Conservation (phyloP, 305 asterid species). For the Solanum hybrid region DNA sequence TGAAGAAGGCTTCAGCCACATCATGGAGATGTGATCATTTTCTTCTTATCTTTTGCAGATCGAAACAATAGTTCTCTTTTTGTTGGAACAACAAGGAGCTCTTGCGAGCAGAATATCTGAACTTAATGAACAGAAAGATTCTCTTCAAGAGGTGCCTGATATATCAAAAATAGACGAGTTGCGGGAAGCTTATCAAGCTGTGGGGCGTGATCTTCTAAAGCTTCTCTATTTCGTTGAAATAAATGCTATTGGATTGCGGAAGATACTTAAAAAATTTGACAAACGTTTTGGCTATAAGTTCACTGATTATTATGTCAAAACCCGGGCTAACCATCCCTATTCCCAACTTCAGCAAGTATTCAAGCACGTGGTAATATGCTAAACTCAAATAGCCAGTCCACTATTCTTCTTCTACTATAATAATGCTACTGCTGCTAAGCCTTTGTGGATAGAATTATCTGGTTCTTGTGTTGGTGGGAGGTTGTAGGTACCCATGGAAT, state of each 20-base stretch:
- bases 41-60: conserved; percentile 43
- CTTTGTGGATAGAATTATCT: neutral
- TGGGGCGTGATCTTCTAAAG: conserved; percentile 78
- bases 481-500: neutral
- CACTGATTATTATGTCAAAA: conserved; percentile 86
- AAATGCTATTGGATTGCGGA: conserved; percentile 88
- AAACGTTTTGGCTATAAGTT: conserved; percentile 82
- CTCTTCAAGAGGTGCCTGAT: conserved; percentile 70
- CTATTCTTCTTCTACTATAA: conserved; percentile 12
- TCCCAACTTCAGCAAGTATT: conserved; percentile 97
- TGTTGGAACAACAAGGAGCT: conserved; percentile 89
- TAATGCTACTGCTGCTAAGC: neutral
- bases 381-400: conserved; percentile 4
- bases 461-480: neutral
- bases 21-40: neutral
- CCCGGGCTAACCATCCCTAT: conserved; percentile 93
- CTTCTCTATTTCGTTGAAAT: conserved; percentile 81
- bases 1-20: neutral
- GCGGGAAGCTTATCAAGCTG: conserved; percentile 79
- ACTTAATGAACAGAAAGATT: conserved; percentile 63
- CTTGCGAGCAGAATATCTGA: conserved; percentile 64
- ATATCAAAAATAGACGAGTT: conserved; percentile 63
- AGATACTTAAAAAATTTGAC: conserved; percentile 91
- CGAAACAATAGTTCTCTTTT: conserved; percentile 84
- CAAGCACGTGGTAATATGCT: conserved; percentile 88